phyloP scores from a whole-genome alignment of 139 green algal species.

The Coelastrella sp. region DNA sequence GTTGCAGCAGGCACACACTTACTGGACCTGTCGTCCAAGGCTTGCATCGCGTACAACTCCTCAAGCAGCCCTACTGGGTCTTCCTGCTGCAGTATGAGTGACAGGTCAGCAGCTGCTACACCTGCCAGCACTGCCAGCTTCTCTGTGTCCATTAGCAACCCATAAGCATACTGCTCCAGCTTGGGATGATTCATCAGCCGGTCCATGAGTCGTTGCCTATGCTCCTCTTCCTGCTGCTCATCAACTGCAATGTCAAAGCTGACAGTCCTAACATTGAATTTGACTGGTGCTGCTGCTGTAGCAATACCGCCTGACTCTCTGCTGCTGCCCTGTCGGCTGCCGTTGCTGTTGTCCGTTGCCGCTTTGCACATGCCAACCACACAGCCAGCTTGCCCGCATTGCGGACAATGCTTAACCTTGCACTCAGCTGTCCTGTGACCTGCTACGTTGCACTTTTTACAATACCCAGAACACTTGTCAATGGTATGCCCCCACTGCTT shows the following conservation, averaged over 20 bases:
- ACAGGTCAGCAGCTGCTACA: neutral
- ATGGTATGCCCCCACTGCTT: neutral
- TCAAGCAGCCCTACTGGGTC: neutral
- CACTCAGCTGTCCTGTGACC: slow-evolving; percentile 9
- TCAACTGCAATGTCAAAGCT: neutral
- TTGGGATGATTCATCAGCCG: neutral
- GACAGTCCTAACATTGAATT: neutral
- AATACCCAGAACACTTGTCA: slow-evolving; percentile 9
- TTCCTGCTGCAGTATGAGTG: neutral
- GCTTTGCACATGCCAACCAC: slow-evolving; percentile 22
- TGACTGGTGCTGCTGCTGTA: neutral
- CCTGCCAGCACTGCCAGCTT: slow-evolving; percentile 3
- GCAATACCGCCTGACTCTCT: neutral
- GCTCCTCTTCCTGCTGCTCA: neutral
- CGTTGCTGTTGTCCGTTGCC: neutral
- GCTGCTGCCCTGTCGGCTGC: neutral
- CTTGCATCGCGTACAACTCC: neutral
- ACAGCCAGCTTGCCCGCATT: neutral
- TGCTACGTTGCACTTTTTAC: slow-evolving; percentile 14
- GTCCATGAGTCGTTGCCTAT: neutral
- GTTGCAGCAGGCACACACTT: neutral
- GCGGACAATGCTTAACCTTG: neutral
- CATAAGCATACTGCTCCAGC: neutral
- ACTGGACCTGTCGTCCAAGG: neutral
- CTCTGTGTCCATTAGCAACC: neutral